Percentiles rank a stretch among this genome's conserved stretches.
These are phyloP conservation scores for Pythium inflatum DNA, from an alignment of 352 stramenopile species.

Conservation along the genomic window DNA sequence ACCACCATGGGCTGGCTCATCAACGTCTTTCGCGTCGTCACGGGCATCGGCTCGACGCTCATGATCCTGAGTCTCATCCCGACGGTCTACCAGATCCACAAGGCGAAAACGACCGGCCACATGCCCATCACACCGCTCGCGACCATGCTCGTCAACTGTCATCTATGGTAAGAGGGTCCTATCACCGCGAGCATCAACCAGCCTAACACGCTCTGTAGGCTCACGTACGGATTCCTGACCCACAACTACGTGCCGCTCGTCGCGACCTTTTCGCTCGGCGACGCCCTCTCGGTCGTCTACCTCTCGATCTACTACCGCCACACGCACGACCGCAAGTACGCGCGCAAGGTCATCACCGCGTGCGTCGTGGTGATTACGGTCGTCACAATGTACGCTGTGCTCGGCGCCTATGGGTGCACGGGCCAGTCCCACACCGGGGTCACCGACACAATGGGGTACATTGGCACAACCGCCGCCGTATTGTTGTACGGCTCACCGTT, in stretches of 20 bases:
- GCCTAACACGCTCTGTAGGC: background rate
- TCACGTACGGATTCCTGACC: constrained; percentile 54
- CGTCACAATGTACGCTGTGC: background rate
- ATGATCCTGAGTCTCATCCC: constrained; percentile 58
- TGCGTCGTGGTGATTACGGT: constrained; percentile 17
- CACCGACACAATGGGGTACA: constrained; percentile 43
- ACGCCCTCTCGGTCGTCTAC: constrained; percentile 45
- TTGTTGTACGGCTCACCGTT: constrained; percentile 62
- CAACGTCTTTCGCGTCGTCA: constrained; percentile 51
- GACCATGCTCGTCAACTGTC: constrained; percentile 48
- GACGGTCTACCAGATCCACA: constrained; percentile 44
- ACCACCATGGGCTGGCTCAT: no score
- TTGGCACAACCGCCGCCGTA: constrained; percentile 47
- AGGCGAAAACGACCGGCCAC: constrained; percentile 42
- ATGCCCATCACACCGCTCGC: constrained; percentile 57
- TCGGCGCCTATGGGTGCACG: constrained; percentile 8
- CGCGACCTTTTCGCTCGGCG: constrained; percentile 42
- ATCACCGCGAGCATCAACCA: no score
- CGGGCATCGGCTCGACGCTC: constrained; percentile 44
- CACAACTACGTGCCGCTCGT: constrained; percentile 55
- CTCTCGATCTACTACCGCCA: constrained; percentile 54
- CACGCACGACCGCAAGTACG: constrained; percentile 40
- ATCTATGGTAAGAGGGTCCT: constrained; percentile 38
- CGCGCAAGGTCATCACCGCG: constrained; percentile 22
- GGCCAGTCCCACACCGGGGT: constrained; percentile 36